Conservation (phyloP, 1,284 basidiomycete genomes). For the Cryptococcus sp. region DNA sequence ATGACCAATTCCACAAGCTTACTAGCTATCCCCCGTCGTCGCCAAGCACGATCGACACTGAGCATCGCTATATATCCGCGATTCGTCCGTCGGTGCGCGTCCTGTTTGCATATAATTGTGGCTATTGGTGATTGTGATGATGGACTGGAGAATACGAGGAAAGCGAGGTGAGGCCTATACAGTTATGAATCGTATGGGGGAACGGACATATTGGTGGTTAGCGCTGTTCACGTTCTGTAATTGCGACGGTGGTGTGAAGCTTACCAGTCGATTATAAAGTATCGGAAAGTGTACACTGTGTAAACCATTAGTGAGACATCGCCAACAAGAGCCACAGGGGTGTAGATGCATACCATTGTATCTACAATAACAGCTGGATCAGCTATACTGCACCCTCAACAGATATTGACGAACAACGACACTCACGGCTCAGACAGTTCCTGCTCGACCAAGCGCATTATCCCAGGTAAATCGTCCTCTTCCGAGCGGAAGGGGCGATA, state of each 20-base stretch:
- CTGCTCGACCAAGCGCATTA: constrained; percentile 83
- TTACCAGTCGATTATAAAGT: constrained; percentile 92
- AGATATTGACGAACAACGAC: background rate
- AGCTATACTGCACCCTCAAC: background rate
- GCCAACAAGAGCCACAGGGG: background rate
- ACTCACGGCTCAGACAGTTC: constrained; percentile 93
- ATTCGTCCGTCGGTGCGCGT: constrained; percentile 72
- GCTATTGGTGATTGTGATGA: constrained; percentile 65
- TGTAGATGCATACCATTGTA: constrained; percentile 25
- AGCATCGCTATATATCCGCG: constrained; percentile 99
- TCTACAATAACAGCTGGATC: constrained; percentile 15
- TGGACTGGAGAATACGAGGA: constrained; percentile 63
- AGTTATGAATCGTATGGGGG: background rate
- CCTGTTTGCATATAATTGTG: constrained; percentile 94
- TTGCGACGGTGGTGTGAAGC: constrained; percentile 21
- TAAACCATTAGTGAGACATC: background rate
- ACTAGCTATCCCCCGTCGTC: constrained; percentile 85
- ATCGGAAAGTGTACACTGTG: constrained; percentile 60
- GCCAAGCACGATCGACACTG: constrained; percentile 74
- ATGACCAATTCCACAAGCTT: constrained; percentile 75
- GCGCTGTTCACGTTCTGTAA: background rate
- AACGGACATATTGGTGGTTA: constrained; percentile 2
- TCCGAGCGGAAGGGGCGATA: constrained; percentile 40
- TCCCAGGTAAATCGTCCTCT: constrained; percentile 73
- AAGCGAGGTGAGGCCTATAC: constrained; percentile 86